A percentile compares a stretch with the other conserved stretches of the same genome.
phyloP scores from a whole-genome alignment of 306 rosid species.

The Dicorynia guianensis region DNA sequence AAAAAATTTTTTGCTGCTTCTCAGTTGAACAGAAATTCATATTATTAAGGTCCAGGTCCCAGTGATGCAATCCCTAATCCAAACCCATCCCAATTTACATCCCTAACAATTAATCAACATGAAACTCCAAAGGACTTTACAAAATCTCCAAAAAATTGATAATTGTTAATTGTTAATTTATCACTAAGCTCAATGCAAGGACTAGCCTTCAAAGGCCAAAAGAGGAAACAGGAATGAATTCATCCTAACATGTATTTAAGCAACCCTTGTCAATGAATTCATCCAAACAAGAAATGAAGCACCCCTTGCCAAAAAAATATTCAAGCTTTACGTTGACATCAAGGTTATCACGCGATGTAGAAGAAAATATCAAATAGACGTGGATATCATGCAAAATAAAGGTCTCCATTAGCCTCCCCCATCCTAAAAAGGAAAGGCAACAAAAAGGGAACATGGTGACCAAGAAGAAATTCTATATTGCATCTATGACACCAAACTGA shows the following conservation, averaged over 20 bases:
- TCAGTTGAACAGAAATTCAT: not conserved
- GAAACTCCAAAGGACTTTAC: not conserved
- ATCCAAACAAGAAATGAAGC: not conserved
- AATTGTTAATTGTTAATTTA: too few species aligned
- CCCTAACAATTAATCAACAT: not conserved
- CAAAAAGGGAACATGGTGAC: not conserved
- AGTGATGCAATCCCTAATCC: not conserved
- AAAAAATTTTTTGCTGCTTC: not conserved
- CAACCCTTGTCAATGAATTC: not conserved
- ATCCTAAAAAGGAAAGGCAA: too few species aligned
- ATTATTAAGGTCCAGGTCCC: not conserved
- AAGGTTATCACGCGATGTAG: too few species aligned
- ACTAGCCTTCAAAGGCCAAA: not conserved
- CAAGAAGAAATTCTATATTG: not conserved
- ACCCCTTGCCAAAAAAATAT: not conserved
- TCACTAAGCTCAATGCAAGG: not conserved
- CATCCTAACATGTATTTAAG: slow-evolving; percentile 1
- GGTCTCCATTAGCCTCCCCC: too few species aligned
- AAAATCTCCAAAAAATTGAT: not conserved
- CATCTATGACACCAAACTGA: not conserved
- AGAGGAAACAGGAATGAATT: not conserved
- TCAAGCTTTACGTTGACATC: not conserved
- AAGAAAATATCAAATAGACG: too few species aligned
- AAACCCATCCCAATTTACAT: not conserved
- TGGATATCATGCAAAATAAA: too few species aligned